phyloP scores from a whole-genome alignment of 2,329 filamentous ascomycete genomes.

The Fusarium armeniacum region DNA sequence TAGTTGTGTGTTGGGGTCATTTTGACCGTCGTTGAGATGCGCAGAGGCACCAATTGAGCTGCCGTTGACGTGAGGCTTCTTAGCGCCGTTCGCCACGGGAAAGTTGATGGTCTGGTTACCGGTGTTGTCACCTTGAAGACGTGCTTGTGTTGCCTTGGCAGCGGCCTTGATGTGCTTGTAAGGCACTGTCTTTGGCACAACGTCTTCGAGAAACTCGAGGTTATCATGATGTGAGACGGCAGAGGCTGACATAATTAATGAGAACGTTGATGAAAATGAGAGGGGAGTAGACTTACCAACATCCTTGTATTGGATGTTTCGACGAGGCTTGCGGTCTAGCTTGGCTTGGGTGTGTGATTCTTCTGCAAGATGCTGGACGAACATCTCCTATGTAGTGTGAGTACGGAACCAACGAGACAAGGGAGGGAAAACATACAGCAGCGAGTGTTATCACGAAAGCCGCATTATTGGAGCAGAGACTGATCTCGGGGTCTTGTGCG shows the following conservation, averaged over 20 bases:
- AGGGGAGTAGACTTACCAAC: slow-evolving; percentile 70
- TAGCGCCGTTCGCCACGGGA: slow-evolving; percentile 48
- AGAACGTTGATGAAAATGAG: not conserved
- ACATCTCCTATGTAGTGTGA: slow-evolving; percentile 79
- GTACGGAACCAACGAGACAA: not conserved
- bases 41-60: slow-evolving; percentile 41
- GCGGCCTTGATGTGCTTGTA: slow-evolving; percentile 83
- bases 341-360: slow-evolving; percentile 91
- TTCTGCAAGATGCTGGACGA: slow-evolving; percentile 90
- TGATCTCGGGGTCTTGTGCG: slow-evolving; percentile 85
- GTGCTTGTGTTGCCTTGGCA: slow-evolving; percentile 64
- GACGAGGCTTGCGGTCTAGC: slow-evolving; percentile 89
- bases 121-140: slow-evolving; percentile 59
- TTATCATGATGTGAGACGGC: slow-evolving; percentile 91
- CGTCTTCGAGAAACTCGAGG: slow-evolving; percentile 92
- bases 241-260: slow-evolving; percentile 69
- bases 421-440: slow-evolving; percentile 69
- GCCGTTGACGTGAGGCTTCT: slow-evolving; percentile 52
- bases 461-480: slow-evolving; percentile 90
- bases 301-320: slow-evolving; percentile 97
- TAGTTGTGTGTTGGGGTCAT: slow-evolving; percentile 67
- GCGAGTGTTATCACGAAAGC: slow-evolving; percentile 94
- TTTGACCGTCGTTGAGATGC: slow-evolving; percentile 48
- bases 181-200: slow-evolving; percentile 87
- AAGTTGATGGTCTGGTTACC: slow-evolving; percentile 46